Evolutionary conservation across 169 alveolate genomes (phyloP), one percentile per base, ranked within the genome.

Genomic region (Cryptosporidium sp.): DNA sequence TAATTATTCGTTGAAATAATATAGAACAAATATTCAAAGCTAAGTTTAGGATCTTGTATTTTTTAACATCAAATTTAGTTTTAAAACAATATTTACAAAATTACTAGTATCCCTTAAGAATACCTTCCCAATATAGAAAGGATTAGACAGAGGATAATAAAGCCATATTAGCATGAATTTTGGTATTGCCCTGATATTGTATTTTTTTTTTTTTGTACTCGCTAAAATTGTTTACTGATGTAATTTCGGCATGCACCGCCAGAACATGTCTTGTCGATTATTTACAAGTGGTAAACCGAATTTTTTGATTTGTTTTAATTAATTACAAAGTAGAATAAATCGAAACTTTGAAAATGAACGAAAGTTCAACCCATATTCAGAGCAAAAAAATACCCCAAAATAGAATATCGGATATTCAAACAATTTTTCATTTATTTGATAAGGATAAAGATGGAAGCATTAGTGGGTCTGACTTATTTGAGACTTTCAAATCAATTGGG

Each of bases 361-460:
- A 73, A 29, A 18, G 39, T 53, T 58, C 70, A 10, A 39, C 70
- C 23, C n/a, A 14, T 21, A 37, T 80, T 26, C 52, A 29, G 29
- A 67, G 12, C 23, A 80, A 60, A 42, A 60, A 80, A 65, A 61
- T 7, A 16, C 33, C 68, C 1, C 68, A 60, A 39, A 80, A 48
- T 80, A 80, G 75, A 65, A 23, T 80, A 23, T 60, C 89, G 6
- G 89, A 80, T 80, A 80, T 80, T 44, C 89, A 80, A 44, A 80
- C 89, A 44, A 80, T 80, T 44, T 80, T 80, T 62, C 89, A 80
- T 26, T 44, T 80, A 39, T 80, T 80, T 45, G 89, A 80, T 48
- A 80, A 65, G 39, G 89, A 80, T 42, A 80, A 80, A 48, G 89
- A 80, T 62, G 89, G 89, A 37, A 80, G 68, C 39, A 80, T 80